Percentiles rank a stretch among this genome's conserved stretches.
Conservation (phyloP, 108 stramenopile genomes). For the Fragilariopsis cylindrus region DNA sequence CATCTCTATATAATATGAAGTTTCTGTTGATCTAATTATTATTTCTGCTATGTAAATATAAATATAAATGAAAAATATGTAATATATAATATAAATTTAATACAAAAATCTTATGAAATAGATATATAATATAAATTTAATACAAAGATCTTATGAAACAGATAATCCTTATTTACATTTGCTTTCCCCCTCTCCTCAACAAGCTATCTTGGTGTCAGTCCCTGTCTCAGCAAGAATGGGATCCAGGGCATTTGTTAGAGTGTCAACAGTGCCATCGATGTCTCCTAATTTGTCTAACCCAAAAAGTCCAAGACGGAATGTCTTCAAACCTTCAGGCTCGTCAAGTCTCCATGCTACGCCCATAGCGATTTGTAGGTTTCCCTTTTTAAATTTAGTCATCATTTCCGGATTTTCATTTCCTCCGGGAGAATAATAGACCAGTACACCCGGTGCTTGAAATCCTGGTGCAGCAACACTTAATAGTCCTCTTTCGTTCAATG, state of each 20-base stretch:
- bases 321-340: conserved; percentile 86
- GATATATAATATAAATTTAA: not conserved
- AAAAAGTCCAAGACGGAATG: conserved; percentile 92
- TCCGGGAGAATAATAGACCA: conserved; percentile 83
- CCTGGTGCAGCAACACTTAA: conserved; percentile 86
- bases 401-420: conserved; percentile 83
- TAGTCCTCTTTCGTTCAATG: conserved; percentile 69
- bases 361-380: conserved; percentile 92
- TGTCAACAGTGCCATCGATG: conserved; percentile 70
- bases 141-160: not conserved
- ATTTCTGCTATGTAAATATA: no score
- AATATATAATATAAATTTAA: not conserved
- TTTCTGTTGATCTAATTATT: not conserved
- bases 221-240: conserved; percentile 66
- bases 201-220: not conserved
- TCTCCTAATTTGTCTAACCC: conserved; percentile 91
- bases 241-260: conserved; percentile 74
- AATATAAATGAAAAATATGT: not conserved
- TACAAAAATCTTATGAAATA: not conserved
- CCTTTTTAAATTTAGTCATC: conserved; percentile 85
- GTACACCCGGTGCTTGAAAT: conserved; percentile 88
- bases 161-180: not conserved
- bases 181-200: not conserved
- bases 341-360: conserved; percentile 93
- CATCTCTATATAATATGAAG: not conserved